Evolutionary conservation across 441 rosid species (phyloP), one percentile per base, ranked within the genome.

Genomic region (Syzygium malaccense): DNA sequence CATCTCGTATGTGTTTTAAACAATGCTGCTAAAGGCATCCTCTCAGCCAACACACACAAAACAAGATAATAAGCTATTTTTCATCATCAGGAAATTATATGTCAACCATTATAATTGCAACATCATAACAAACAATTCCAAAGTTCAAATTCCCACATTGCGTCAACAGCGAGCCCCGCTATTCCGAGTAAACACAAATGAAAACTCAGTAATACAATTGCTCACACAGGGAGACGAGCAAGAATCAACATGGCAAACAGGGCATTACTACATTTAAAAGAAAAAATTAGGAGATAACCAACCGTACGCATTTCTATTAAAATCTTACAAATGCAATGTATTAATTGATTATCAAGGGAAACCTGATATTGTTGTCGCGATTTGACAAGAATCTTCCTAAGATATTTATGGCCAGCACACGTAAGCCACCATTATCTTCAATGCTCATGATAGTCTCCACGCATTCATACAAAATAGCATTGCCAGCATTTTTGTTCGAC

Each of bases 331-430:
- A 75, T 41, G 83, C 51, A 75, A 75, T 25, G 23, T 23, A 37
- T 75, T 75, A 41, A 37, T 75, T 75, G 83, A 75, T 75, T 75
- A 41, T 75, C 51, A 75, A 86, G 83, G 55, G 57, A 86, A 91
- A 98, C 99, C 99, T 97, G 94, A 96, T 98, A 94, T 98, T 98
- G 92, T 98, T 98, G 96, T 97, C 99, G 86, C 98, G 98, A 91
- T 98, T 98, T 83, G 99, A 96, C 94, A 98, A 93, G 90, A 98
- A 98, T 91, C 98, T 97, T 93, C 99, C 99, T 93, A 98, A 90
- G 87, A 98, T 97, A 92, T 98, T 98, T 91, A 98, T 96, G 91
- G 99, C 99, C 92, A 98, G 99, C 91, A 98, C 99, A 92, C 99
- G 98, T 89, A 98, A 95, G 90, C 99, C 99, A 93, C 94, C 96